Evolutionary conservation across 768 basidiomycete species (phyloP).

Genomic region (Naganishia onofrii): DNA sequence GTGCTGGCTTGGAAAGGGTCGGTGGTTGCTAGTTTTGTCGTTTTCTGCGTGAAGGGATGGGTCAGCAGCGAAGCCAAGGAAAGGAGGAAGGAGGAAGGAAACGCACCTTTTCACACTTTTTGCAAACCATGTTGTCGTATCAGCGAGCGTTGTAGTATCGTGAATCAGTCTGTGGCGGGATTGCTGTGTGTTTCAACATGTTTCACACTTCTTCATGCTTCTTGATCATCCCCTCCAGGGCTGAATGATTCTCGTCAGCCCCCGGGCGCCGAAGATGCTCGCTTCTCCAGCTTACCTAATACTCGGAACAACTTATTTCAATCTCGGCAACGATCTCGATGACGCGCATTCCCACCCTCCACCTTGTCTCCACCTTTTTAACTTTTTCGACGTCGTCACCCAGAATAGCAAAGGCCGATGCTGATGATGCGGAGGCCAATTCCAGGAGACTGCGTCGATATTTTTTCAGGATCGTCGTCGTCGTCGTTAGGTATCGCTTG

Average conservation of each 20-base stretch:
- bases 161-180: background rate
- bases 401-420: background rate
- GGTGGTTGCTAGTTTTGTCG: slow-evolving; percentile 49
- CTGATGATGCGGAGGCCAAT: too few relatives aligned
- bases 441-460: background rate
- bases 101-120: slow-evolving; percentile 52
- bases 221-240: background rate
- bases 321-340: background rate
- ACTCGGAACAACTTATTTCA: too few relatives aligned
- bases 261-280: too few relatives aligned
- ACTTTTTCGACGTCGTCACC: background rate
- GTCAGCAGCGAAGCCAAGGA: background rate
- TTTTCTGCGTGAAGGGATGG: slow-evolving; percentile 38
- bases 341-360: background rate
- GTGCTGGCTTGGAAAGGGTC: slow-evolving; percentile 49
- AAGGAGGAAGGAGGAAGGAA: background rate
- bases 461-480: background rate
- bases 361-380: background rate
- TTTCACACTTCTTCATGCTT: background rate
- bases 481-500: background rate
- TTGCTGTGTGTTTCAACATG: background rate
- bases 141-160: background rate
- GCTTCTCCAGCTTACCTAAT: too few relatives aligned
- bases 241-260: too few relatives aligned
- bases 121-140: slow-evolving; percentile 50